Percentiles rank a stretch among this genome's conserved stretches.
Evolutionary conservation across 129 eudicot genomes (phyloP).

Genomic region (Flaveria robusta): DNA sequence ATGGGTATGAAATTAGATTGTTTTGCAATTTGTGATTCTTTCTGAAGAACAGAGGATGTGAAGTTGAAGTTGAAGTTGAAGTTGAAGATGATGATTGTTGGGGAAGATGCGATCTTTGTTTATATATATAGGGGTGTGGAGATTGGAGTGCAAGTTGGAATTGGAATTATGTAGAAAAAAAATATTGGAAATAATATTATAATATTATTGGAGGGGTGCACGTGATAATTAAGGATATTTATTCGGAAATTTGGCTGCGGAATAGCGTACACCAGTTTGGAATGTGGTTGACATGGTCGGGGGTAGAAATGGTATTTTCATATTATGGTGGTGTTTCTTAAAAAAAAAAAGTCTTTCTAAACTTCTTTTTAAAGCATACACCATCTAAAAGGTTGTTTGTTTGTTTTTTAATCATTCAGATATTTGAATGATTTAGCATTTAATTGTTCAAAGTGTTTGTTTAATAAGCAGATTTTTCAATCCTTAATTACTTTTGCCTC

Average conservation of each 20-base stretch:
- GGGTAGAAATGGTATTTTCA: constrained; percentile 13
- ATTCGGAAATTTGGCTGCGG: constrained; percentile 37
- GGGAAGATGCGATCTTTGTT: constrained; percentile 15
- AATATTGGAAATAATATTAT: background rate
- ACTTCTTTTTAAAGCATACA: too few species aligned
- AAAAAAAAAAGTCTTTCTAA: too few species aligned
- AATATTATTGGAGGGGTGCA: constrained; percentile 19
- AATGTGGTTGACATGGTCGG: constrained; percentile 47
- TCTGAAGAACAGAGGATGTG: constrained; percentile 27
- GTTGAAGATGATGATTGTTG: constrained; percentile 20
- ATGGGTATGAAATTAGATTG: constrained; percentile 23
- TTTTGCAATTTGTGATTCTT: background rate
- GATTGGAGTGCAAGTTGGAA: constrained; percentile 33
- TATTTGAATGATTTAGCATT: too few species aligned
- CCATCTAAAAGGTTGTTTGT: too few species aligned
- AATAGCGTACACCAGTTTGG: constrained; percentile 43
- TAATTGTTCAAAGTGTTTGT: too few species aligned
- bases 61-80: constrained; percentile 31
- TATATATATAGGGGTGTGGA: constrained; percentile 39
- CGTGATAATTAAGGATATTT: constrained; percentile 49
- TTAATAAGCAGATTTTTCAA: too few species aligned
- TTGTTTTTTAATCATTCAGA: too few species aligned
- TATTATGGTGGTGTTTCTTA: too few species aligned
- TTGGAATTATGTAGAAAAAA: constrained; percentile 6
- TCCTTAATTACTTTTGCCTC: too few species aligned